Base-by-base conservation (phyloP, 345 rosid species). In the Dimocarpus longan region DNA sequence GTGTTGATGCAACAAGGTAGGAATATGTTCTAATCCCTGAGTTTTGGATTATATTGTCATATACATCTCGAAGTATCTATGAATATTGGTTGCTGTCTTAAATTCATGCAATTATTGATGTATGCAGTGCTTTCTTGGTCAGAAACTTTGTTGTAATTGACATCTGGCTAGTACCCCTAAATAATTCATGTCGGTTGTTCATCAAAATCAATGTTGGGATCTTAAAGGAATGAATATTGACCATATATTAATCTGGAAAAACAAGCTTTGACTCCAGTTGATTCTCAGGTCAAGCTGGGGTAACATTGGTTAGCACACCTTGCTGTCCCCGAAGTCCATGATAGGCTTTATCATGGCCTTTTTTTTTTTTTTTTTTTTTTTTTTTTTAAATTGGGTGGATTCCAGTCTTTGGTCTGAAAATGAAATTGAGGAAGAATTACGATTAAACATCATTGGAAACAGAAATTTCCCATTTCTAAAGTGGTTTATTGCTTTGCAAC, bases 1-100 rank as follows among this genome's bases (percentile, higher is more conserved):
- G 98, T 76, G 68, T 94, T 71, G 82, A 91, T 71, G 97, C 93
- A 26, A 86, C 85, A 79, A 92, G 97, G 99, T 95, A 84, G 79
- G 24, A 28, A 16, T 48, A 52, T 72, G 19, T 48, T 42, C 44
- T 68, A 70, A 37, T 63, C 13, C n/a, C 54, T 46, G 65, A 40
- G 57, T 5, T 18, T n/a, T 68, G 52, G 59, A 46, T 80, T 46
- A 18, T 74, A 44, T 52, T 43, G 18, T 26, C 22, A 2, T 79
- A 22, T 24, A 63, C 37, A 42, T 44, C 70, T 62, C 4, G 18
- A 44, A 21, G 28, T 18, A 10, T 8, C 46, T 28, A 10, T 28
- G 28, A 57, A 15, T 63, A 11, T 24, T 44, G 19, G 24, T 70
- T 13, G 62, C 42, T 13, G 6, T 70, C 73, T 24, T 12, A 9